phyloP scores from a whole-genome alignment of 169 alveolate species.

The Babesia caballi region DNA sequence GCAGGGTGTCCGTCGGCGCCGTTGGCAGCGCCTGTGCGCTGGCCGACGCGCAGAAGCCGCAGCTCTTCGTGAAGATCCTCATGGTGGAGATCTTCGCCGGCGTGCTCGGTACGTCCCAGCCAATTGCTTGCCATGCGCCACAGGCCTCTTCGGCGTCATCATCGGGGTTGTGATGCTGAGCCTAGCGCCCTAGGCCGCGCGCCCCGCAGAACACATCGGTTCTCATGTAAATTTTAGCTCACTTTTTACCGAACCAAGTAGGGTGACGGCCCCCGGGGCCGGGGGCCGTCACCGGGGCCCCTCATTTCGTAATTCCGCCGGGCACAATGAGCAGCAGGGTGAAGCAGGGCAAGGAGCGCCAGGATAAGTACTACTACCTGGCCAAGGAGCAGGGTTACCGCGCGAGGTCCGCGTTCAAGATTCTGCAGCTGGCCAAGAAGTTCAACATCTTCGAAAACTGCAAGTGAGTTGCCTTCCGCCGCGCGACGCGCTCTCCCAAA shows the following conservation, averaged over 20 bases:
- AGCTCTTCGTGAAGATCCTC: constrained; percentile 96
- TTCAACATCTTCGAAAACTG: constrained; percentile 84
- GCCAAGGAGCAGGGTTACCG: constrained; percentile 99
- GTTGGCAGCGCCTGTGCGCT: constrained; percentile 99
- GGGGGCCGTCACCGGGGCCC: neutral
- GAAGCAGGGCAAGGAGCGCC: constrained; percentile 88
- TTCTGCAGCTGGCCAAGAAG: constrained; percentile 94
- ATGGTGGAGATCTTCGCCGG: constrained; percentile 98
- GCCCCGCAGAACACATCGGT: neutral
- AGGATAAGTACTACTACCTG: constrained; percentile 93
- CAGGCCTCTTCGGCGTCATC: constrained; percentile 88
- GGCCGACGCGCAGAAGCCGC: constrained; percentile 98
- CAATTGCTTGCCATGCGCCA: neutral
- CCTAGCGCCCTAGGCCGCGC: constrained; percentile 9
- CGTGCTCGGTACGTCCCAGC: constrained; percentile 88
- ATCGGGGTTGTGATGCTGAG: constrained; percentile 75
- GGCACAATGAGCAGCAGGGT: constrained; percentile 79
- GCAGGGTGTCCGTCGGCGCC: constrained; percentile 95
- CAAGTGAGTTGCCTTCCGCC: constrained; percentile 35
- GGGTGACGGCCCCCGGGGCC: neutral
- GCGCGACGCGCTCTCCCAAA: neutral
- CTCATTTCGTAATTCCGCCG: neutral
- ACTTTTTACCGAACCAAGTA: neutral
- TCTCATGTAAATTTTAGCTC: neutral
- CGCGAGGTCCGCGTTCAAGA: constrained; percentile 98